Conservation (phyloP, 23 red algal species). For the Gracilaria domingensis region DNA sequence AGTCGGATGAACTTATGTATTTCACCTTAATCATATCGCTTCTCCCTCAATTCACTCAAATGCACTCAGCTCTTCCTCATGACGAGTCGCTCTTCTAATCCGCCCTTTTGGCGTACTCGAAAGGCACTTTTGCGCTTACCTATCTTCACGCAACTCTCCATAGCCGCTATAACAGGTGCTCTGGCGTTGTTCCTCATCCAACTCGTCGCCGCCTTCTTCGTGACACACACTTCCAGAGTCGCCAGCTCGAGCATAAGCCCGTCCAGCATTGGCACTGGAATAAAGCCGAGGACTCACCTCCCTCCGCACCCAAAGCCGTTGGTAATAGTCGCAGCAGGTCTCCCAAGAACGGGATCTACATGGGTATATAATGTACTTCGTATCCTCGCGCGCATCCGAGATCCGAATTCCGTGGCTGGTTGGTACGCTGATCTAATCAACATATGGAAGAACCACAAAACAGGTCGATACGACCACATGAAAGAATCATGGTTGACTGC, state of each 20-base stretch:
- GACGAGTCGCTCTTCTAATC: slow-evolving; percentile 33
- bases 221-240: background rate
- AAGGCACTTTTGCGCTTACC: slow-evolving; percentile 41
- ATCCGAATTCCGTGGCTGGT: slow-evolving; percentile 54
- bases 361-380: slow-evolving; percentile 71
- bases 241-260: background rate
- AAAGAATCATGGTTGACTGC: slow-evolving; percentile 42
- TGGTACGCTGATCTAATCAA: slow-evolving; percentile 66
- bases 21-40: background rate
- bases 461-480: slow-evolving; percentile 35
- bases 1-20: background rate
- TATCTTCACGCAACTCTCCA: slow-evolving; percentile 17
- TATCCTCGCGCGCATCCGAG: slow-evolving; percentile 60
- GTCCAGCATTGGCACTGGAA: background rate
- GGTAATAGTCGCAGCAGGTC: slow-evolving; percentile 43
- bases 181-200: slow-evolving; percentile 21
- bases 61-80: background rate
- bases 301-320: background rate
- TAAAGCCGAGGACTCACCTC: background rate
- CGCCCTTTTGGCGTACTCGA: slow-evolving; percentile 45
- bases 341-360: slow-evolving; percentile 55
- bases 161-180: slow-evolving; percentile 4
- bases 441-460: slow-evolving; percentile 58
- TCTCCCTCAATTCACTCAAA: background rate
- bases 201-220: background rate